phyloP scores from a whole-genome alignment of 805 yeast genomes.

The Pichia eremophila region DNA sequence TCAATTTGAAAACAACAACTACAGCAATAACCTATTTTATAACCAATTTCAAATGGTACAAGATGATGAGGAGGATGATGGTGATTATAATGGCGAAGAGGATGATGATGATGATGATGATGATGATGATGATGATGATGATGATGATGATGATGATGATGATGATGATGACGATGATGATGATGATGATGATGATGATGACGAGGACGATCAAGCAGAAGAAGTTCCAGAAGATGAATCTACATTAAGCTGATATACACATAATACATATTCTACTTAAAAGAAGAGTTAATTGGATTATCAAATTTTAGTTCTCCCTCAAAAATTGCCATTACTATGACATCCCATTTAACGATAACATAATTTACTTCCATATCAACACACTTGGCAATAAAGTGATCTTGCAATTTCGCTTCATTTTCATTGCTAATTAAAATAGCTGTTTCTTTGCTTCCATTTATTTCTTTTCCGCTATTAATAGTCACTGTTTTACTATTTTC shows the following conservation, averaged over 20 bases:
- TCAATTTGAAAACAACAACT: neutral
- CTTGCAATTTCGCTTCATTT: neutral
- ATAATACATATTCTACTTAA: neutral
- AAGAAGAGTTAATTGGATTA: neutral
- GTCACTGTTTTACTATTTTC: constrained; percentile 8
- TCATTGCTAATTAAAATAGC: constrained; percentile 7
- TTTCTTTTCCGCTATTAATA: neutral
- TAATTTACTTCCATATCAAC: neutral
- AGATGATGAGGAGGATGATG: neutral
- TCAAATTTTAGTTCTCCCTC: neutral
- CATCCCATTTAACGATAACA: neutral
- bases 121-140: neutral
- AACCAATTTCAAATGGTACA: neutral
- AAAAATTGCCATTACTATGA: neutral
- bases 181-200: neutral
- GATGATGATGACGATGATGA: neutral
- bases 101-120: neutral
- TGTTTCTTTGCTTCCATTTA: neutral
- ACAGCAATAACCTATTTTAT: neutral
- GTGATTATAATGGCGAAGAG: neutral
- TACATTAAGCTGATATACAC: neutral
- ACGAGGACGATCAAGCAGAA: neutral
- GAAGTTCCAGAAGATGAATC: neutral
- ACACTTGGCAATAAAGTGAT: neutral
- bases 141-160: neutral